phyloP scores from a whole-genome alignment of 805 yeast genomes.

The Candida michaelii region DNA sequence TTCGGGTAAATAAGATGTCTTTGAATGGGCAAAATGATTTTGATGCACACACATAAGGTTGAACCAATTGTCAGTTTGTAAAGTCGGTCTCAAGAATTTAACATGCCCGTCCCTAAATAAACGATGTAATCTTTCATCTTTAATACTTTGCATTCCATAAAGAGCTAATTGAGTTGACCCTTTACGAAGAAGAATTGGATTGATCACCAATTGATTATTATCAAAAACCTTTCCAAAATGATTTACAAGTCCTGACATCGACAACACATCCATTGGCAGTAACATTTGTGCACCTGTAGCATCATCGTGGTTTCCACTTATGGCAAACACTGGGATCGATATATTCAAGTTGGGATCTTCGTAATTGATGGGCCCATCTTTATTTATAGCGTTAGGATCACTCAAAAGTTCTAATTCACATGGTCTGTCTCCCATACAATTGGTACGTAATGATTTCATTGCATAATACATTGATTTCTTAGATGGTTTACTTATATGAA shows the following conservation, averaged over 20 bases:
- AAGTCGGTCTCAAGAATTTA: conserved; percentile 69
- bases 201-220: conserved; percentile 68
- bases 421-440: conserved; percentile 84
- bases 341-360: conserved; percentile 90
- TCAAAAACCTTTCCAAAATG: conserved; percentile 84
- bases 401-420: conserved; percentile 80
- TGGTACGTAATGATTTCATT: conserved; percentile 62
- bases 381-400: conserved; percentile 67
- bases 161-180: conserved; percentile 81
- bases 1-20: conserved; percentile 83
- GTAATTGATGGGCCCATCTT: conserved; percentile 73
- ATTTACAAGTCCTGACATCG: conserved; percentile 79
- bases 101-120: conserved; percentile 81
- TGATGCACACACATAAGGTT: conserved; percentile 87
- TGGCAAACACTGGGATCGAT: conserved; percentile 86
- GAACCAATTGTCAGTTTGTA: conserved; percentile 68
- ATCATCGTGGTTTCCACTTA: conserved; percentile 96
- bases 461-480: conserved; percentile 86
- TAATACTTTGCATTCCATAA: conserved; percentile 83
- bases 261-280: conserved; percentile 81
- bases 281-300: conserved; percentile 83
- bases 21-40: conserved; percentile 80
- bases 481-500: conserved; percentile 86
- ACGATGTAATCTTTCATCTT: conserved; percentile 85
- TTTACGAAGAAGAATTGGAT: conserved; percentile 79